phyloP scores from a whole-genome alignment of 352 stramenopile species.

The Thraustochytrium striatum region DNA sequence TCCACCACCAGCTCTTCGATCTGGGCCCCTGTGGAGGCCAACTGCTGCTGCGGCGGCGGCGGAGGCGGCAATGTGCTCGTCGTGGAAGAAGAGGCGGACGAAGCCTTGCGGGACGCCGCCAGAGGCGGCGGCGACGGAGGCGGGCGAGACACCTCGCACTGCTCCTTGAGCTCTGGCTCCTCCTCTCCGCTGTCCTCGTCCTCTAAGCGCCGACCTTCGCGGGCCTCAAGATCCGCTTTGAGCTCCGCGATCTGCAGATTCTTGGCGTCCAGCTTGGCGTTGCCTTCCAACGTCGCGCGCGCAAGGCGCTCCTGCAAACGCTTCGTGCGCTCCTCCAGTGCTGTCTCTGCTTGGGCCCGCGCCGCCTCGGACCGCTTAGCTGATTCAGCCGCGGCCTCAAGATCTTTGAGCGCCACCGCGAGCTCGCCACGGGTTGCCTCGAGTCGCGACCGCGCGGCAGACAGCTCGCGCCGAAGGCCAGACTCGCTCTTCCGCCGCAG shows the following conservation, averaged over 20 bases:
- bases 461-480: not conserved
- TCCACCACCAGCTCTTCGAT: slow-evolving; percentile 39
- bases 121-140: too few species aligned
- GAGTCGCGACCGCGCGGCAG: not conserved
- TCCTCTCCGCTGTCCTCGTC: not conserved
- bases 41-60: too few species aligned
- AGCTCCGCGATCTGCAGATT: not conserved
- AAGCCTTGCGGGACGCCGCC: too few species aligned
- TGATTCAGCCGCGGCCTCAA: not conserved
- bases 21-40: too few species aligned
- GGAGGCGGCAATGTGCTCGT: too few species aligned
- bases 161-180: too few species aligned
- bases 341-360: not conserved
- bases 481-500: not conserved
- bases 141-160: too few species aligned
- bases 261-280: not conserved
- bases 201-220: not conserved
- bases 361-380: not conserved
- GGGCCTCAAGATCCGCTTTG: not conserved
- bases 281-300: not conserved
- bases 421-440: not conserved
- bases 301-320: not conserved
- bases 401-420: not conserved
- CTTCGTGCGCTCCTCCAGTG: not conserved
- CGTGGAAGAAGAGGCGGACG: too few species aligned